Evolutionary conservation across 345 rosid genomes (phyloP).

Genomic region (Viola odorata): DNA sequence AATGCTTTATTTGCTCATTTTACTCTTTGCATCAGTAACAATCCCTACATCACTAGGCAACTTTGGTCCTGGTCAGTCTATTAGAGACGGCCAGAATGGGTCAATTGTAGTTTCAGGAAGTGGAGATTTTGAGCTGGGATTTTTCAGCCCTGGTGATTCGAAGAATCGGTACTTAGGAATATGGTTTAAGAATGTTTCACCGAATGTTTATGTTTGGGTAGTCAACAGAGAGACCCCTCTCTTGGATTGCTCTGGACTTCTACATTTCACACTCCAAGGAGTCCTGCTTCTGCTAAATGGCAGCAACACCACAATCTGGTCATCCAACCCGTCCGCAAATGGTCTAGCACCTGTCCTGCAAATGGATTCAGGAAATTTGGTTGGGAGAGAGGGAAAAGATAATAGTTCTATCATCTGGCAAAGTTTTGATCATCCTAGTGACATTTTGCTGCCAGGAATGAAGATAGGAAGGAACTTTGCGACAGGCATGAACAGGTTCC

Average conservation of each 20-base stretch:
- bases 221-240: constrained; percentile 19
- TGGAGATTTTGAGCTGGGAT: constrained; percentile 22
- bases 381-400: constrained; percentile 6
- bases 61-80: constrained; percentile 1
- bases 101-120: constrained; percentile 6
- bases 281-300: background rate
- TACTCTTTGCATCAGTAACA: background rate
- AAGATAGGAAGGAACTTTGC: constrained; percentile 8
- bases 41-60: constrained; percentile 7
- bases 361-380: constrained; percentile 18
- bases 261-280: constrained; percentile 9
- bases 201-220: constrained; percentile 14
- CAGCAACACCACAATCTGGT: background rate
- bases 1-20: background rate
- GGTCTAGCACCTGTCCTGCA: background rate
- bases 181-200: constrained; percentile 18
- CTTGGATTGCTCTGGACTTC: background rate
- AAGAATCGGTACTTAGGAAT: constrained; percentile 20
- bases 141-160: constrained; percentile 16
- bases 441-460: constrained; percentile 18
- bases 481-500: constrained; percentile 7
- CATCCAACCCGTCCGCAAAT: background rate
- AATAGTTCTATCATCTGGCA: constrained; percentile 10
- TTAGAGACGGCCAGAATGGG: constrained; percentile 12
- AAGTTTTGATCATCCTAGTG: constrained; percentile 19